These are phyloP conservation scores for Ophiosphaerella korrae DNA, from an alignment of 2,329 filamentous ascomycete genomes.

Conservation along the genomic window DNA sequence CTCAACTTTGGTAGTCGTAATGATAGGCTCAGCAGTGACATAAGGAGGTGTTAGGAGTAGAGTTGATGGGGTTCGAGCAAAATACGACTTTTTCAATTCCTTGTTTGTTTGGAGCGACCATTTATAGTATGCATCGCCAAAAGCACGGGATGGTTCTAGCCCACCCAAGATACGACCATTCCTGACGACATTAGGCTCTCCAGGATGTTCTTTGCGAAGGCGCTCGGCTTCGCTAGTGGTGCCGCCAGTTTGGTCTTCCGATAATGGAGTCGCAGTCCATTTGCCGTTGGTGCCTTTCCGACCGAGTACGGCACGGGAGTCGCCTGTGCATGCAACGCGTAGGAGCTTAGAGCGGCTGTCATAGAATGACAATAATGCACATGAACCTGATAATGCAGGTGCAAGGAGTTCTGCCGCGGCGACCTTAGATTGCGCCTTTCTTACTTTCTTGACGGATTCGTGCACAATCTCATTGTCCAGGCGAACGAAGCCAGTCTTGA, in stretches of 20 bases:
- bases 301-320: conserved; percentile 92
- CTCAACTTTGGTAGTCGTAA: conserved; percentile 90
- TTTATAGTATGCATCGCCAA: conserved; percentile 96
- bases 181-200: conserved; percentile 82
- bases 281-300: conserved; percentile 78
- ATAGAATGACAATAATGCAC: conserved; percentile 94
- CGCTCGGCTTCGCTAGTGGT: conserved; percentile 84
- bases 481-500: conserved; percentile 87
- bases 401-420: conserved; percentile 89
- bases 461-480: conserved; percentile 95
- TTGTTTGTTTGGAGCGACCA: conserved; percentile 87
- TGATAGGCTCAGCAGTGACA: conserved; percentile 92
- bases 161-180: conserved; percentile 92
- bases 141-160: conserved; percentile 89
- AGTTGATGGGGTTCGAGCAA: conserved; percentile 77
- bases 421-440: conserved; percentile 87
- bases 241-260: conserved; percentile 90
- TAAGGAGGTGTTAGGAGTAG: conserved; percentile 91
- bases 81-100: conserved; percentile 83
- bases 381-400: conserved; percentile 94
- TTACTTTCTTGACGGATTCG: conserved; percentile 87
- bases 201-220: conserved; percentile 83
- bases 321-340: conserved; percentile 92
- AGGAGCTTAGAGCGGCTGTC: conserved; percentile 85
- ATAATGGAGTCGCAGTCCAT: conserved; percentile 89